Conservation (phyloP, 1,284 basidiomycete species). For the Hemileia vastatrix region DNA sequence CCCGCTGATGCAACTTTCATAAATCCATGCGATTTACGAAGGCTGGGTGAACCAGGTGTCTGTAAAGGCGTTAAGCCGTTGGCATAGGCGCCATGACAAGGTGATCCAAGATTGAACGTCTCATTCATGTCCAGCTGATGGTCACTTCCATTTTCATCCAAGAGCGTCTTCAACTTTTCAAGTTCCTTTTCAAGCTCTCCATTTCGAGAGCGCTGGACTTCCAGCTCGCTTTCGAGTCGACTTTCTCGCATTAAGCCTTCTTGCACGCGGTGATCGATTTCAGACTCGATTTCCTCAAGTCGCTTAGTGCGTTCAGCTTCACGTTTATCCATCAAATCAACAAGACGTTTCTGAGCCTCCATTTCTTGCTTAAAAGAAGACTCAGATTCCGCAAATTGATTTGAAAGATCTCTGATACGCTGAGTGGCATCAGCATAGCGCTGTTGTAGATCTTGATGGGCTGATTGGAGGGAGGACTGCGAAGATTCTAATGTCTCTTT, state of each 20-base stretch:
- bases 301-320: conserved; percentile 67
- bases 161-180: too few species aligned
- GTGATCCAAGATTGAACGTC: conserved; percentile 22
- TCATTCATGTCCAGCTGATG: conserved; percentile 45
- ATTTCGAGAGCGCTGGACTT: conserved; percentile 48
- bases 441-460: conserved; percentile 11
- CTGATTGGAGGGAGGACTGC: conserved; percentile 7
- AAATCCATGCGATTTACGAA: background rate
- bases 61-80: too few species aligned
- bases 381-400: conserved; percentile 66
- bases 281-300: conserved; percentile 64
- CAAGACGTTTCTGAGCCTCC: conserved; percentile 59
- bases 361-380: conserved; percentile 65
- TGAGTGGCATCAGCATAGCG: conserved; percentile 4
- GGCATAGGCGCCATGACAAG: conserved; percentile 7
- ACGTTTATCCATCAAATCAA: conserved; percentile 68
- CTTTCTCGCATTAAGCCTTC: conserved; percentile 60
- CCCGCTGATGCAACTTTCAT: too few species aligned
- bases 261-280: conserved; percentile 63
- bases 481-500: conserved; percentile 6
- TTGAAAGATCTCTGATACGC: conserved; percentile 57
- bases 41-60: conserved; percentile 22
- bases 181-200: conserved; percentile 46
- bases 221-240: conserved; percentile 56
- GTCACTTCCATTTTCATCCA: too few species aligned